Percentiles rank a stretch among this genome's conserved stretches.
Conservation (phyloP, 2,329 filamentous ascomycete genomes). For the Scolecobasidium constrictum region DNA sequence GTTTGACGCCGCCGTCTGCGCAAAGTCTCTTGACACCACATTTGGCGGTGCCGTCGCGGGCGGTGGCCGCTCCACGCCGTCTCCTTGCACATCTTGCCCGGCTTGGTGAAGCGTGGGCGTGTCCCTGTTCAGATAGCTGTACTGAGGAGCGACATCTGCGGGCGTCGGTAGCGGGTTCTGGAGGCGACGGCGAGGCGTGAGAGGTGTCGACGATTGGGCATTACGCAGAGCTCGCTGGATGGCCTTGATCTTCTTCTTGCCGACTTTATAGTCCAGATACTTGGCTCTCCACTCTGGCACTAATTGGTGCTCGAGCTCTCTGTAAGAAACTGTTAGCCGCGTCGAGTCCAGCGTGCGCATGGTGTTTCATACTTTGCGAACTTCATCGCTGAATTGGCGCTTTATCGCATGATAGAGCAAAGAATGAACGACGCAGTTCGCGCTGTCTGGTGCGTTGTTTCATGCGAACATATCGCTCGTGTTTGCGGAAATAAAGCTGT, state of each 20-base stretch:
- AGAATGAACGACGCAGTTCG: no score
- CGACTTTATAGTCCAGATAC: constrained; percentile 85
- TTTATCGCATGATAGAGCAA: no score
- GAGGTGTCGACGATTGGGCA: constrained; percentile 26
- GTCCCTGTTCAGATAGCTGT: not conserved
- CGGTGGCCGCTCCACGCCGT: not conserved
- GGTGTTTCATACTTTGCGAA: constrained; percentile 44
- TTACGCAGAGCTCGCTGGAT: constrained; percentile 60
- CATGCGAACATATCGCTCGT: no score
- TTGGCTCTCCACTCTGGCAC: constrained; percentile 93
- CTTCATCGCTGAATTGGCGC: constrained; percentile 43
- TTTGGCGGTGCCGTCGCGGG: not conserved
- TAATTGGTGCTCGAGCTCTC: constrained; percentile 73
- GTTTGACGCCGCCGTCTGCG: not conserved
- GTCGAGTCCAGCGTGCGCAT: constrained; percentile 9
- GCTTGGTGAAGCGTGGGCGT: not conserved
- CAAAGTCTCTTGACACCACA: no score
- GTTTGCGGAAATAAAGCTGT: no score
- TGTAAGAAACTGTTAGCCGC: constrained; percentile 18
- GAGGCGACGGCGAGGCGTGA: not conserved
- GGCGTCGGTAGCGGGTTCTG: not conserved
- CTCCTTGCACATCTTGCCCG: not conserved
- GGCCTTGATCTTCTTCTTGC: constrained; percentile 84
- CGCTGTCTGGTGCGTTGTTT: no score
- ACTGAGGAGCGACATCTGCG: not conserved